Evolutionary conservation across 805 yeast genomes (phyloP), one percentile per base, ranked within the genome.

Genomic region (Brettanomyces anomalus): DNA sequence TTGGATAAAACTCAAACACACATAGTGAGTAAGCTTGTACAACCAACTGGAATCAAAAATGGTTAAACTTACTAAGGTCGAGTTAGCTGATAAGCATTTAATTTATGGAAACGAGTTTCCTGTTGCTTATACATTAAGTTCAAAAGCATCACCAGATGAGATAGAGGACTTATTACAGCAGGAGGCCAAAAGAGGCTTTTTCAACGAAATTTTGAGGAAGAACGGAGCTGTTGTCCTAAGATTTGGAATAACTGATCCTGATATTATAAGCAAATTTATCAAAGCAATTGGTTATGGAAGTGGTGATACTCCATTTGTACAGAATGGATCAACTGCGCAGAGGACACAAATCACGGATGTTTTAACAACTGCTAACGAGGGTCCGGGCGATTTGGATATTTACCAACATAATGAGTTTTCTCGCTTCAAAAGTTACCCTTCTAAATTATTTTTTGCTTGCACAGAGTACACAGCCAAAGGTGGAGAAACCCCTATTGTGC

Each of bases 361-460:
- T 32, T 33, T 63, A 13, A 50, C 49, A 33, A 61, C 65, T 10
- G 68, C 67, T 17, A 60, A 60, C 36, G 66, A 60, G 46, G 61
- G 65, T 2, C 57, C 62, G 5, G 43, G 58, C 3, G 43, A 44
- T 11, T 41, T 40, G 10, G 34, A 39, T 17, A 42, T 64, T 15
- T 49, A 48, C 36, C 66, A 62, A 40, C 68, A 63, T 47, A 61
- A 60, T 41, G 67, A 63, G 36, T 62, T 55, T 41, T 57, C 65
- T 2, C 42, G 66, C 36, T 64, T 59, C 41, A 47, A 45, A 7
- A 46, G 48, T 20, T 60, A 44, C 36, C 68, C 68, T 10, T 46
- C 52, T 3, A 57, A 46, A 4, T 44, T 59, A 30, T 50, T 49
- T 35, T 60, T 60, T 36, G 50, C 52, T 3, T 58, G 62, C 34